Evolutionary conservation across 164 flowering plant species (phyloP).

Genomic region (Stephania yunnanensis): DNA sequence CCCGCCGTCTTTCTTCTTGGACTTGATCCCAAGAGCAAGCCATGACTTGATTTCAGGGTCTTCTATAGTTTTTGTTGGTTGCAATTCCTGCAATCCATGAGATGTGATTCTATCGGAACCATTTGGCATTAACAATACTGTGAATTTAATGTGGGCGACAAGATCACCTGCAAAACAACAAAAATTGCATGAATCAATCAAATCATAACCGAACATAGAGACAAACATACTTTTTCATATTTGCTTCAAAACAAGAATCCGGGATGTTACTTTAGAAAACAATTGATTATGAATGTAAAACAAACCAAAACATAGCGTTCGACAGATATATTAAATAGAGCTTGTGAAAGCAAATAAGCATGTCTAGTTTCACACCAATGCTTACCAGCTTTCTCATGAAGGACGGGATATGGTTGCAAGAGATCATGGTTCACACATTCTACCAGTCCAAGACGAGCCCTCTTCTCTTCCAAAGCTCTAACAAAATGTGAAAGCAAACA

Average conservation of each 20-base stretch:
- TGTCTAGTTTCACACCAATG: background rate
- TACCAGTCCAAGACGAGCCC: constrained; percentile 80
- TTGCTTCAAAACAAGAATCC: background rate
- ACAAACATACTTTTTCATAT: background rate
- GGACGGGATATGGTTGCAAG: constrained; percentile 94
- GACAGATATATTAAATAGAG: no score
- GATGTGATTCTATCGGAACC: constrained; percentile 89
- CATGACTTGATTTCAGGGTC: no score
- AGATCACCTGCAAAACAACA: constrained; percentile 57
- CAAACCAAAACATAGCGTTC: no score
- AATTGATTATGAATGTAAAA: no score
- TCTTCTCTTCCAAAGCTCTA: constrained; percentile 92
- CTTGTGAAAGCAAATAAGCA: no score
- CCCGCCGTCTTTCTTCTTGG: no score
- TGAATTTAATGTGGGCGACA: constrained; percentile 92
- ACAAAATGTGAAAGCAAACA: background rate
- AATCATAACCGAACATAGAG: background rate
- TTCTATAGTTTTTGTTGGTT: no score
- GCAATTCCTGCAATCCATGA: no score
- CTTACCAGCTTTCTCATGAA: constrained; percentile 93
- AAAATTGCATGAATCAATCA: background rate
- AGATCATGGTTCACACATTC: constrained; percentile 96
- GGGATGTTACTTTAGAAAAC: no score
- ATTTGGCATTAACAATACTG: constrained; percentile 92
- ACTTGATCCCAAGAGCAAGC: no score